Conservation (phyloP, 164 flowering plant species). For the Vitis rotundifolia region DNA sequence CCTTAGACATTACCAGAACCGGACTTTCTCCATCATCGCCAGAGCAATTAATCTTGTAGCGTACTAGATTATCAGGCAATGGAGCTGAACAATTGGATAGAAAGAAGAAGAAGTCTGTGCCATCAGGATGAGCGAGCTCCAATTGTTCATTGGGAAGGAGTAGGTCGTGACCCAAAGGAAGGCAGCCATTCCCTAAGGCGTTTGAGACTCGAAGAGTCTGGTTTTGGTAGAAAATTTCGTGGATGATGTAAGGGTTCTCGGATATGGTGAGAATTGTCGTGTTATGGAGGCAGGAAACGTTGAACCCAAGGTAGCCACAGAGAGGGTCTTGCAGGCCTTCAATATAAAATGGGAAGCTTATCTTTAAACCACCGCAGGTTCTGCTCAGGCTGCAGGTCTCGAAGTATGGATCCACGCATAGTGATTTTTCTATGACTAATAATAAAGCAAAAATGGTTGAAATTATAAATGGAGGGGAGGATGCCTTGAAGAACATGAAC, state of each 20-base stretch:
- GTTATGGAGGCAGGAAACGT: conserved; percentile 28
- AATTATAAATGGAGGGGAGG: no score
- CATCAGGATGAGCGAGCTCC: conserved; percentile 3
- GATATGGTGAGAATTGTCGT: conserved; percentile 20
- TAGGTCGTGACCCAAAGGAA: conserved; percentile 17
- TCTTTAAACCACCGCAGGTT: conserved; percentile 30
- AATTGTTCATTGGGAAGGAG: conserved; percentile 10
- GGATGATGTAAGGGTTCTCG: conserved; percentile 19
- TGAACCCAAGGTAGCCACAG: conserved; percentile 51
- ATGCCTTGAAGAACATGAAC: no score
- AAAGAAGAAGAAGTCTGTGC: neutral
- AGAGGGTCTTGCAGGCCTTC: conserved; percentile 18
- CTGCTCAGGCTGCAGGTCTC: conserved; percentile 24
- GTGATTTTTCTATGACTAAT: no score
- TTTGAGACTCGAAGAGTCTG: conserved; percentile 29
- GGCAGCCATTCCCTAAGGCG: neutral
- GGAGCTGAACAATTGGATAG: conserved; percentile 22
- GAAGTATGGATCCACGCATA: conserved; percentile 14
- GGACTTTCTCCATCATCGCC: neutral
- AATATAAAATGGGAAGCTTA: conserved; percentile 46
- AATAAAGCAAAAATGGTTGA: no score
- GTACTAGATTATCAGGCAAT: neutral
- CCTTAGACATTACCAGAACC: conserved; percentile 2
- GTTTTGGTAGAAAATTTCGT: conserved; percentile 28
- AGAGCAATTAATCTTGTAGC: conserved; percentile 3